Percentiles rank a stretch among this genome's conserved stretches.
phyloP scores from a whole-genome alignment of 2,329 filamentous ascomycete genomes.

The Colletotrichum navitas region DNA sequence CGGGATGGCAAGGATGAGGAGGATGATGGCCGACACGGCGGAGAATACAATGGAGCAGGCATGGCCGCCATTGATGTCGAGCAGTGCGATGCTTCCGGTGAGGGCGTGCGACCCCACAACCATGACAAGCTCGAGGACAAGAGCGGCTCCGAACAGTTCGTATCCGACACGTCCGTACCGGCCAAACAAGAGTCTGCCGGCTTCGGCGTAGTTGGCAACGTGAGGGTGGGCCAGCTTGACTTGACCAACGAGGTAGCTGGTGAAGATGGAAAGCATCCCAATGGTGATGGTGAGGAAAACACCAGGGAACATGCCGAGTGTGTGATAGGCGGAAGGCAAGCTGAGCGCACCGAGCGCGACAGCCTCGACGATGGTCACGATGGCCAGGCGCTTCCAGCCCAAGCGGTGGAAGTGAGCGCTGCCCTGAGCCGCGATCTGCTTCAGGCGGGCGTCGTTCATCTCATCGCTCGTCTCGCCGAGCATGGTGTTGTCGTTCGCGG shows the following conservation, averaged over 20 bases:
- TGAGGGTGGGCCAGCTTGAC: slow-evolving; percentile 65
- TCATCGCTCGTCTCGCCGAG: slow-evolving; percentile 46
- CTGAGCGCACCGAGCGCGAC: slow-evolving; percentile 67
- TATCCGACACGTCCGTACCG: slow-evolving; percentile 64
- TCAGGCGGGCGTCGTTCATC: slow-evolving; percentile 56
- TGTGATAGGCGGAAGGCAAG: slow-evolving; percentile 64
- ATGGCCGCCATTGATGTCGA: slow-evolving; percentile 70
- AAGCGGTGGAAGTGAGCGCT: slow-evolving; percentile 64
- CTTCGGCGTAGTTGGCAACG: slow-evolving; percentile 77
- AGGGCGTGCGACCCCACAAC: slow-evolving; percentile 79
- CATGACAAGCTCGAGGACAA: slow-evolving; percentile 75
- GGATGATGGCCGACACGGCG: slow-evolving; percentile 59
- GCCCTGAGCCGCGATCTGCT: slow-evolving; percentile 60
- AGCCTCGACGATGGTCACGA: slow-evolving; percentile 68
- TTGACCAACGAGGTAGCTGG: slow-evolving; percentile 60
- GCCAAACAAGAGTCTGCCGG: slow-evolving; percentile 70
- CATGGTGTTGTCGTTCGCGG: slow-evolving; percentile 36
- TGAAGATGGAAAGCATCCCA: slow-evolving; percentile 62
- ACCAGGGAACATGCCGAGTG: slow-evolving; percentile 66
- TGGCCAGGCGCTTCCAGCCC: slow-evolving; percentile 69
- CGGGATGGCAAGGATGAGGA: slow-evolving; percentile 60
- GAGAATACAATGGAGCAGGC: slow-evolving; percentile 61
- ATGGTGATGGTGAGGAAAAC: slow-evolving; percentile 57
- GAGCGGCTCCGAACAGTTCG: slow-evolving; percentile 71
- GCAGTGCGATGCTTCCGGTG: slow-evolving; percentile 77